Percentiles rank a stretch among this genome's conserved stretches.
Evolutionary conservation across 805 yeast genomes (phyloP).

Genomic region (Sporopachydermia lactativora): DNA sequence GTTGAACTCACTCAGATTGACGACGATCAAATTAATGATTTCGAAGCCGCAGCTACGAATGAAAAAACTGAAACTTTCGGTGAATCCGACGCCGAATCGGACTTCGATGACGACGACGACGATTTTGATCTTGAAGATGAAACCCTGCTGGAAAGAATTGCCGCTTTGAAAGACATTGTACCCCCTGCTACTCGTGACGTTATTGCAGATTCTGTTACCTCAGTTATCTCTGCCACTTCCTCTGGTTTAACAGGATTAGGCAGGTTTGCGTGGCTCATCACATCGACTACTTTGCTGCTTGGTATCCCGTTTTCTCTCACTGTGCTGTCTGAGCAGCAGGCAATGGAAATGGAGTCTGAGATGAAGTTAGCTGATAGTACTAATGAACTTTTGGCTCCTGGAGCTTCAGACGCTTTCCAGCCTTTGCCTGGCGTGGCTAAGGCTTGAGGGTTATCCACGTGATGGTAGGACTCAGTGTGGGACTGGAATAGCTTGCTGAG

Average conservation of each 20-base stretch:
- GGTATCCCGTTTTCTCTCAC: slow-evolving; percentile 91
- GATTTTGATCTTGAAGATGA: slow-evolving; percentile 72
- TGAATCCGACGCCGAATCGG: slow-evolving; percentile 29
- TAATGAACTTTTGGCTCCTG: slow-evolving; percentile 43
- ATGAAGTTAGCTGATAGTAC: slow-evolving; percentile 71
- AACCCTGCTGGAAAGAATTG: slow-evolving; percentile 72
- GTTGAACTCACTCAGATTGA: slow-evolving; percentile 64
- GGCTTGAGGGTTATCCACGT: too few species aligned
- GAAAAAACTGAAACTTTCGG: slow-evolving; percentile 38
- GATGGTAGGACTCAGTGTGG: too few species aligned
- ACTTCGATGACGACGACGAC: slow-evolving; percentile 30
- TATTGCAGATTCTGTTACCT: slow-evolving; percentile 21
- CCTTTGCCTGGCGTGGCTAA: slow-evolving; percentile 14
- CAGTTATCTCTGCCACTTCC: slow-evolving; percentile 27
- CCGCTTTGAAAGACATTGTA: slow-evolving; percentile 82
- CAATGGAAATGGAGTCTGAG: slow-evolving; percentile 88
- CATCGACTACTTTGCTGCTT: slow-evolving; percentile 70
- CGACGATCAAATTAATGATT: slow-evolving; percentile 33
- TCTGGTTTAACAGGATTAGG: slow-evolving; percentile 50
- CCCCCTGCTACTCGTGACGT: slow-evolving; percentile 72
- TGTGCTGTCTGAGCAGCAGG: slow-evolving; percentile 83
- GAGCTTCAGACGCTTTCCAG: slow-evolving; percentile 20
- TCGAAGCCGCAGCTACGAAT: slow-evolving; percentile 21
- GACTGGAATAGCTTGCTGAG: too few species aligned
- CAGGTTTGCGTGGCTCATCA: slow-evolving; percentile 66